Percentiles rank a stretch among this genome's conserved stretches.
Conservation (phyloP, 2,329 filamentous ascomycete genomes). For the Cercospora sp. region DNA sequence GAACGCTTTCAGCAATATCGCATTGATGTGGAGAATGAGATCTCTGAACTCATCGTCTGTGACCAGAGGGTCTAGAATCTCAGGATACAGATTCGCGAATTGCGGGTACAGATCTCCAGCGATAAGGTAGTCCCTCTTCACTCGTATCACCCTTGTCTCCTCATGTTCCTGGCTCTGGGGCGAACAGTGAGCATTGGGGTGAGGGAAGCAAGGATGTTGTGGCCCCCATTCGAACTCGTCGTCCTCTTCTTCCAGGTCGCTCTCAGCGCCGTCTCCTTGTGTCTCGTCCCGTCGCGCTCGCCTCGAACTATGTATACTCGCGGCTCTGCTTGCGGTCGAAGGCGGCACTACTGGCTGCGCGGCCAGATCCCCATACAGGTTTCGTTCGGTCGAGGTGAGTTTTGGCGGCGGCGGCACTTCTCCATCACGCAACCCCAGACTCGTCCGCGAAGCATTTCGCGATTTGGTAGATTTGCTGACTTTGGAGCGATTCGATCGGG, state of each 20-base stretch:
- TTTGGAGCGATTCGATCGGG: constrained; percentile 13
- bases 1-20: constrained; percentile 73
- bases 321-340: constrained; percentile 2
- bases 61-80: constrained; percentile 86
- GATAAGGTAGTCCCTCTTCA: constrained; percentile 85
- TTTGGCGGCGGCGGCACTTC: constrained; percentile 19
- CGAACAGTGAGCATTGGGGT: constrained; percentile 88
- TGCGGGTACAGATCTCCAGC: constrained; percentile 87
- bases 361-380: constrained; percentile 12
- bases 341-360: constrained; percentile 1
- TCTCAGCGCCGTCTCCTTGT: constrained; percentile 44
- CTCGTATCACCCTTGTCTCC: constrained; percentile 84
- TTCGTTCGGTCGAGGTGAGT: constrained; percentile 4
- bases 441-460: constrained; percentile 7
- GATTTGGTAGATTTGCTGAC: constrained; percentile 11
- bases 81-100: constrained; percentile 93
- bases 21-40: constrained; percentile 79
- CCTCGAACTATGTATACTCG: constrained; percentile 11
- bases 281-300: constrained; percentile 16
- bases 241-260: constrained; percentile 45
- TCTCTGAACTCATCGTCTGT: constrained; percentile 82
- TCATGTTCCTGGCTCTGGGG: constrained; percentile 71
- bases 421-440: constrained; percentile 1
- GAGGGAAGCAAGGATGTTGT: constrained; percentile 89
- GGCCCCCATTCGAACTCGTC: constrained; percentile 85